phyloP scores from a whole-genome alignment of 2,329 filamentous ascomycete species.

The Aureobasidium sp. region DNA sequence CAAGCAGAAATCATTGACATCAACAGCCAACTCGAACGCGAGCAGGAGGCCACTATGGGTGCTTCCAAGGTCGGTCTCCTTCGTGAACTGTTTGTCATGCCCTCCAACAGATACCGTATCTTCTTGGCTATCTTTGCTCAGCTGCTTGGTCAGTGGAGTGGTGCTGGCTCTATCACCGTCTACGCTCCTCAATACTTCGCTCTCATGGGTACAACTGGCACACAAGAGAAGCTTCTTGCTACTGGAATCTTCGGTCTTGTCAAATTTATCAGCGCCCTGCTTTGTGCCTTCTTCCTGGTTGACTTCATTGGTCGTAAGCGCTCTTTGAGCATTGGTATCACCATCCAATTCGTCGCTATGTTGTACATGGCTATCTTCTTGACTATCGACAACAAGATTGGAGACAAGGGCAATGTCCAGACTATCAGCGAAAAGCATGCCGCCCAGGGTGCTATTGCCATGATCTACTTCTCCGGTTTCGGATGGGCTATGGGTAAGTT shows the following conservation, averaged over 20 bases:
- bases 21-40: conserved; percentile 58
- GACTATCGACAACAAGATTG: conserved; percentile 52
- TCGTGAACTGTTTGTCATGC: conserved; percentile 61
- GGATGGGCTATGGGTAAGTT: conserved; percentile 55
- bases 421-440: conserved; percentile 47
- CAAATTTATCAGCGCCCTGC: conserved; percentile 59
- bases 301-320: conserved; percentile 70
- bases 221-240: conserved; percentile 61
- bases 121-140: conserved; percentile 63
- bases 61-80: conserved; percentile 57
- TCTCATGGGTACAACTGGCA: conserved; percentile 62
- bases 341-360: conserved; percentile 45
- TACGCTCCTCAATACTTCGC: conserved; percentile 69
- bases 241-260: conserved; percentile 71
- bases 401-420: conserved; percentile 42
- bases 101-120: conserved; percentile 65
- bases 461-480: conserved; percentile 51
- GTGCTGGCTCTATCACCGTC: conserved; percentile 66
- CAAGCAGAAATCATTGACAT: conserved; percentile 55
- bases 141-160: conserved; percentile 59
- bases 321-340: conserved; percentile 42
- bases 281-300: conserved; percentile 71
- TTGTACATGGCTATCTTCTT: conserved; percentile 50
- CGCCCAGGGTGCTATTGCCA: conserved; percentile 56
- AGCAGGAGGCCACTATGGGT: conserved; percentile 64